Evolutionary conservation across 805 yeast genomes (phyloP), one percentile per base, ranked within the genome.

Genomic region (Saturnispora bothae): DNA sequence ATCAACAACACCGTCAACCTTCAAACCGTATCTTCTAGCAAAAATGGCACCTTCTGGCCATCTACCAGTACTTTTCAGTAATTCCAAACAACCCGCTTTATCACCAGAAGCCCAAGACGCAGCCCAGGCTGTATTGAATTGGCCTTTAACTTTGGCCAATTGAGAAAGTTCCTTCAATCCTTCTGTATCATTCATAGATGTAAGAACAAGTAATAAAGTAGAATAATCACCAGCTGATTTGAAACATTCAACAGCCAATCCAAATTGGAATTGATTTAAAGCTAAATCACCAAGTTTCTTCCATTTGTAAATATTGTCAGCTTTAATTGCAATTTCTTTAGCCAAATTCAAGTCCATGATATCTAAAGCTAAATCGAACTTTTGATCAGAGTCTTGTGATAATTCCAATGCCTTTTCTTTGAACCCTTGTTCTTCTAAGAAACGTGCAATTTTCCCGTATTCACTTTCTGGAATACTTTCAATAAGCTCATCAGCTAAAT

Each of bases 381-480:
- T 82, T 55, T 94, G 95, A 56, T 89, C 97, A 36, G 72, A 63
- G 59, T 92, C 98, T 48, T 78, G 82, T 4, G 96, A 76, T 38
- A 88, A 71, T 35, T 81, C 69, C 40, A 81, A 68, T 2, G 98
- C 96, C 52, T 85, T 82, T 45, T 85, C 80, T 47, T 74, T 69
- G 57, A 73, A 81, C 17, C 94, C 96, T 63, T 86, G 95, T 47
- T 88, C 84, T 63, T 94, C 97, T 51, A 92, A 71, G 64, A 92
- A 92, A 54, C 96, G 74, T 5, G 97, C 79, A 50, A 92, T 76
- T 54, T 85, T 85, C 48, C 77, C 68, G 50, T 76, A 63, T 49
- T 83, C 85, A 29, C 73, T 69, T 46, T 72, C 73, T 45, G 77
- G 80, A 45, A 78, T 71, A 36, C 68, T 73, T 17, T 82, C 73